Evolutionary conservation across 2,329 filamentous ascomycete genomes (phyloP), one percentile per base, ranked within the genome.

Genomic region (Pseudocercospora vitis): DNA sequence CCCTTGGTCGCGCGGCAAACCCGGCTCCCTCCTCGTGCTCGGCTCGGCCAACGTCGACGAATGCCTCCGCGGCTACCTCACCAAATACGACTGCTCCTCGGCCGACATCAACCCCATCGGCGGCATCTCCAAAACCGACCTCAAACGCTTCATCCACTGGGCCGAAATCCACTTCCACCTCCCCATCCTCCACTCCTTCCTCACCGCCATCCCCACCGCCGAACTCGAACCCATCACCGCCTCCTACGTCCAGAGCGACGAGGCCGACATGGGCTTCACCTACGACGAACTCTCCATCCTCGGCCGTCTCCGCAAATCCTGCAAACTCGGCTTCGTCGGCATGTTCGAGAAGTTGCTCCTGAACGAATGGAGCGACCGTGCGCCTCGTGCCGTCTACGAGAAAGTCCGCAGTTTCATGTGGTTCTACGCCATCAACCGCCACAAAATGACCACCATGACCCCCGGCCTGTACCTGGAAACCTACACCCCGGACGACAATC

Each of bases 61-160:
- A 61, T 75, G 73, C 56, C 70, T 82, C 21, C 73, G 78, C 23
- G 78, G 77, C 16, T 84, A 88, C 67, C 73, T 87, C 18, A 89
- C 86, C n/a, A 88, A 89, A 70, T 88, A 88, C 64, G 86, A 88
- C 66, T 82, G 79, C 63, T 71, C 65, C 6, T 72, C 68, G n/a
- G 76, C 76, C 12, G 74, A 77, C 61, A 73, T 85, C 66, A 83
- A 86, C 61, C 84, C 84, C 3, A 85, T 87, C 47, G 84, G 82
- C 12, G 77, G 77, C 8, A 81, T 84, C 52, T 78, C 75, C 53
- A 90, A 89, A 69, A 82, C 77, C 1, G 87, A 91, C 62, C 73
- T 89, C 1, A 88, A 87, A 68, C 72, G 78, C 7, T 90, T 91
- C 71, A 87, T 90, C 55, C 73, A 72, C n/a, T 90, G 82, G 78